Base-by-base conservation (phyloP, 2,329 filamentous ascomycete genomes). In the Neonectria neomacrospora region DNA sequence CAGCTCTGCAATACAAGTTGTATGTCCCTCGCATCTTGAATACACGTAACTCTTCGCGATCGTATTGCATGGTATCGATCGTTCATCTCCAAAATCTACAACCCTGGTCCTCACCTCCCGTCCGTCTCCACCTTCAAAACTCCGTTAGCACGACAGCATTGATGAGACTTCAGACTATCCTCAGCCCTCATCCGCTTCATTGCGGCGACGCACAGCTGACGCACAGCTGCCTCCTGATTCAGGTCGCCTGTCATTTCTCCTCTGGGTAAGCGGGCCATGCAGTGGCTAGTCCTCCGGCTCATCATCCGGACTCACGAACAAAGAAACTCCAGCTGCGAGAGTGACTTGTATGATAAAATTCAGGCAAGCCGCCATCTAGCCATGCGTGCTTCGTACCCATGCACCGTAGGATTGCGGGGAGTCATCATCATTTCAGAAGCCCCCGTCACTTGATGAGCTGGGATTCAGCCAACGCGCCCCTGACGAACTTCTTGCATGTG, bases 51-150 rank as follows among this genome's bases (percentile, higher is more conserved):
- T 44, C 42, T 26, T 63, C 30, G 44, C 59, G 47, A 66, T 70
- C 60, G 57, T 41, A 60, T 70, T 63, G 58, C 58, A 68, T 70
- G 11, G 34, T 26, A 63, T 61, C 56, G 41, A 55, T 30, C 44
- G 23, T 66, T 66, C 64, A 55, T 70, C 55, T 64, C 48, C 47
- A 64, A 56, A 51, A 39, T 63, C n/a, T 55, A 58, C 26, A 54
- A 54, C 54, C 47, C 61, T 48, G 37, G 39, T 61, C 58, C 47
- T 64, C 28, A 55, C 39, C 34, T 42, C 47, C 41, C 53, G 26
- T 22, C 42, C 30, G 39, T 67, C 53, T 54, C 54, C 56, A 61
- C 62, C 22, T 28, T 23, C 26, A 20, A 52, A 50, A 37, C 28
- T 20, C 51, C 59, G 53, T 47, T 41, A 42, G 30, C 10, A 7